Conservation (phyloP, 2,329 filamentous ascomycete genomes). For the Botrytis deweyae region DNA sequence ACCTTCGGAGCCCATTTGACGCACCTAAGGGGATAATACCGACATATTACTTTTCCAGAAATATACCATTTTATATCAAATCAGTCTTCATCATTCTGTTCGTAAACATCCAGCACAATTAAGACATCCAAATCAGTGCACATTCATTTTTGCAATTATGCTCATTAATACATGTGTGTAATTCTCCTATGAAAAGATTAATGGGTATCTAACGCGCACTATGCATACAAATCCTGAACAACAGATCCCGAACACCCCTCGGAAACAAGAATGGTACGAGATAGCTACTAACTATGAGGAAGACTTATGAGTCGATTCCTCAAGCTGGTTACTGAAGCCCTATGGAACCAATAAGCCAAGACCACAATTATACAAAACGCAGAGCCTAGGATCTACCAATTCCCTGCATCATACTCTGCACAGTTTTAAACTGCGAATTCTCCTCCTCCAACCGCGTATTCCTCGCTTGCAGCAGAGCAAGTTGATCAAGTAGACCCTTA, state of each 20-base stretch:
- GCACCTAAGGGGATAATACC: too few relatives aligned
- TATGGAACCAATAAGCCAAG: too few relatives aligned
- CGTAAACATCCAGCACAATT: too few relatives aligned
- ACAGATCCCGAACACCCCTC: background rate
- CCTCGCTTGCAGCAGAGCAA: background rate
- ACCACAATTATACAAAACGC: background rate
- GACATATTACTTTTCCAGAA: background rate
- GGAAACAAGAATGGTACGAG: background rate
- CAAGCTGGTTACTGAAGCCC: background rate
- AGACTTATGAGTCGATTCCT: fast-evolving
- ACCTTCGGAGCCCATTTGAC: too few relatives aligned
- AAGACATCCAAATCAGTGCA: background rate
- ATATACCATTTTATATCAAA: background rate
- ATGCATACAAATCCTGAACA: background rate
- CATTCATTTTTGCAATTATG: background rate
- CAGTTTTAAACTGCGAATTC: background rate
- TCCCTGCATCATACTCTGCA: background rate
- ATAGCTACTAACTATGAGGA: background rate
- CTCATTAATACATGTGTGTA: background rate
- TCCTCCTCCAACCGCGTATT: background rate
- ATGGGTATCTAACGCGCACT: background rate
- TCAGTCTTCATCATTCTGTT: background rate
- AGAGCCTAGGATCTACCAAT: background rate
- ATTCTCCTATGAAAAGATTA: background rate
- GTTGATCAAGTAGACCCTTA: background rate